Evolutionary conservation across 2,329 filamentous ascomycete species (phyloP), one percentile per base, ranked within the genome.

Genomic region (Biscogniauxia marginata): DNA sequence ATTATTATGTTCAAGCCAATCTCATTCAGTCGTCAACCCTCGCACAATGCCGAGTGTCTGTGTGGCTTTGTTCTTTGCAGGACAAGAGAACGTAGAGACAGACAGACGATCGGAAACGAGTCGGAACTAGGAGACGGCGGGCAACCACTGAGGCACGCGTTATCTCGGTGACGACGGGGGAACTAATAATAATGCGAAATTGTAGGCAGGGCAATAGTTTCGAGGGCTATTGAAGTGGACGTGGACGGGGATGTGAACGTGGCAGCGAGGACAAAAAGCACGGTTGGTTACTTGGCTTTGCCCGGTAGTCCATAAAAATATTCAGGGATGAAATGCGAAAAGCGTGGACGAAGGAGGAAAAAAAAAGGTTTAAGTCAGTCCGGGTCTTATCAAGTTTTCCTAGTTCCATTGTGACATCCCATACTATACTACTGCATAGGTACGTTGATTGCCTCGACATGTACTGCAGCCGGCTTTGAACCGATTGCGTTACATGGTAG

Each of bases 261-360:
- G 30, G 30, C 30, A 39, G 30, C 30, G 30, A 11, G 30, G 30
- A 39, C 30, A 39, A 39, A 39, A 39, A 39, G 30, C 30, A 39
- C 30, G 30, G 30, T 39, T 39, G 30, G 30, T 39, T 39, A 39
- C 30, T 39, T 39, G 30, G 30, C 30, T 39, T 39, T 39, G 30
- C 13, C 30, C 30, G 30, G 13, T 16, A 39, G 30, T 39, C 30
- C 30, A 59, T 58, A 54, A 61, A 62, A 56, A 60, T 52, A 58
- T 57, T 49, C 52, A 60, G 58, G 60, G 60, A 62, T 62, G 58
- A 62, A 49, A 60, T 60, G 60, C 59, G 59, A 60, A 58, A 59
- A 55, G 57, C 57, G 54, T 55, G 59, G 59, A 57, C 55, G 54
- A 59, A 51, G 59, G 56, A 59, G 54, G 55, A 60, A 52, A 46